These are phyloP conservation scores for Chaetomiaceae sp. DNA, from an alignment of 2,329 filamentous ascomycete genomes.

Conservation along the genomic window DNA sequence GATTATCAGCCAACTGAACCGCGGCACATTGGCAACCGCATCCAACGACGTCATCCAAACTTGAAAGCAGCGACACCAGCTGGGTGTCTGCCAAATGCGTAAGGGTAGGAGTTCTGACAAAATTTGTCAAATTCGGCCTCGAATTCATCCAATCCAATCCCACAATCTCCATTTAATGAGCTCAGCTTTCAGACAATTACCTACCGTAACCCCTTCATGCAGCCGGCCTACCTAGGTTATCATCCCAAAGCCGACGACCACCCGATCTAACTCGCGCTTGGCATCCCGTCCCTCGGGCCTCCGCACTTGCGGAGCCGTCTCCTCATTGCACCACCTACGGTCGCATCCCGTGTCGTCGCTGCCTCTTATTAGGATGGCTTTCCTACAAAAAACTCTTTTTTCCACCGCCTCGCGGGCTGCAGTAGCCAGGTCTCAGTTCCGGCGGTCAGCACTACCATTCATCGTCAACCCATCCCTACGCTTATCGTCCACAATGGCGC, in stretches of 20 bases:
- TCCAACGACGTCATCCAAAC: constrained; percentile 16
- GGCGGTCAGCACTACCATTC: constrained; percentile 28
- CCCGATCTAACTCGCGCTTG: constrained; percentile 5
- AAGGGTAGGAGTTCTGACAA: no score
- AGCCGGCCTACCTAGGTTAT: background rate
- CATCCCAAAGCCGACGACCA: background rate
- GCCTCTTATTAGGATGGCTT: constrained; percentile 14
- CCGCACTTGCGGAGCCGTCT: constrained; percentile 3
- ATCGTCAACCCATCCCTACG: constrained; percentile 24
- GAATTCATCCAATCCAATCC: background rate
- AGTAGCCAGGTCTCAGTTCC: constrained; percentile 29
- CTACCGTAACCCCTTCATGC: no score
- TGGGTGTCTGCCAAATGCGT: no score
- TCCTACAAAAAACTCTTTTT: constrained; percentile 27
- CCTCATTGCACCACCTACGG: background rate
- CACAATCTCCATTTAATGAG: background rate
- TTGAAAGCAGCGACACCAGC: background rate
- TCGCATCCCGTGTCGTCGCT: background rate
- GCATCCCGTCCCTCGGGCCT: constrained; percentile 9
- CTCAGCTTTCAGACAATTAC: background rate
- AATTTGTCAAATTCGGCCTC: background rate
- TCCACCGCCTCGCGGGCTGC: constrained; percentile 25
- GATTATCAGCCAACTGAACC: constrained; percentile 14
- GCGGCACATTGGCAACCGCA: background rate
- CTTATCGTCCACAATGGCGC: constrained; percentile 44